Conservation (phyloP, 345 rosid species). For the Kernera saxatilis region DNA sequence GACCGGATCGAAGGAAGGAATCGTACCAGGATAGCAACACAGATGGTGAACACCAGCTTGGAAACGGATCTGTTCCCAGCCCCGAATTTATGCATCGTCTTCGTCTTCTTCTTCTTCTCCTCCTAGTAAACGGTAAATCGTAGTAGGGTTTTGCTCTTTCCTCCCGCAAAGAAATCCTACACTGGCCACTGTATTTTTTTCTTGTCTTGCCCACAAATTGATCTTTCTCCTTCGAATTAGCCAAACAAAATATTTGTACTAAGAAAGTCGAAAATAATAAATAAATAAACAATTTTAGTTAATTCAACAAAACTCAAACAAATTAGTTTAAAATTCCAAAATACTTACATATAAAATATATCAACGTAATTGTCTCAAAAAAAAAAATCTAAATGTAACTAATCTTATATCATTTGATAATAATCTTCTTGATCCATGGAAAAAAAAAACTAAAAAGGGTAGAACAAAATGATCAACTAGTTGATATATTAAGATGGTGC, state of each 20-base stretch:
- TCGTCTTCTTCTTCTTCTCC: slow-evolving; percentile 18
- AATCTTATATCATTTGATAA: not conserved
- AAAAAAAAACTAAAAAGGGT: too few relatives aligned
- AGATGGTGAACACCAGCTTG: slow-evolving; percentile 25
- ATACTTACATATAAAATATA: not conserved
- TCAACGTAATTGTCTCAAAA: not conserved
- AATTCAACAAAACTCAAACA: not conserved
- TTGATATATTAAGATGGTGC: not conserved
- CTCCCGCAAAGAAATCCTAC: not conserved
- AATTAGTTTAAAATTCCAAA: not conserved
- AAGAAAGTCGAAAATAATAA: not conserved
- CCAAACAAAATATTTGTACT: not conserved
- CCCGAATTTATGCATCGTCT: slow-evolving; percentile 23
- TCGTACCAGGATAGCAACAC: slow-evolving; percentile 24
- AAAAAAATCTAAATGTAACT: not conserved
- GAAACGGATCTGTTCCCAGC: slow-evolving; percentile 29
- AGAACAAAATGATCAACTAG: not conserved
- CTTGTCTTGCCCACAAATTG: not conserved
- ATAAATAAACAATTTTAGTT: not conserved
- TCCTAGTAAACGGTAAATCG: slow-evolving; percentile 12
- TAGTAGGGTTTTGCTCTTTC: slow-evolving; percentile 28
- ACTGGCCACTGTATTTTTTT: slow-evolving; percentile 10
- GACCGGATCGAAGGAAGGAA: slow-evolving; percentile 10
- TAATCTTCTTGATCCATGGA: not conserved
- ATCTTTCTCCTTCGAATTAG: not conserved